Percentiles rank a stretch among this genome's conserved stretches.
phyloP scores from a whole-genome alignment of 768 basidiomycete species.

The Leccinum disarticulatum region DNA sequence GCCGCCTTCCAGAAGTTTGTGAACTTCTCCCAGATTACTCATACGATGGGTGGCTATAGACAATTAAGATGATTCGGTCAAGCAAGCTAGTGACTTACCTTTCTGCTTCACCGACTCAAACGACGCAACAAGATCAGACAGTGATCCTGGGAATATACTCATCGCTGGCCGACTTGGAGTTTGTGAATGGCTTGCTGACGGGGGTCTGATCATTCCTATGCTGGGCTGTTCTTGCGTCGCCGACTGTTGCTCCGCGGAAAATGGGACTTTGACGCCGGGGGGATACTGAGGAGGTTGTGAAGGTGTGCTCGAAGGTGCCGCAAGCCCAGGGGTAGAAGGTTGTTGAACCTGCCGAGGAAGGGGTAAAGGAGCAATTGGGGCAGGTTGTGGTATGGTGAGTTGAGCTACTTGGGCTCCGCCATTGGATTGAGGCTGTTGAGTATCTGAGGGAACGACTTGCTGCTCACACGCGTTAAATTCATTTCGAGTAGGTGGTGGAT shows the following conservation, averaged over 20 bases:
- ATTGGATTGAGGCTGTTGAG: constrained; percentile 39
- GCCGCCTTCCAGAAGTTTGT: constrained; percentile 92
- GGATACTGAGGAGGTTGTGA: constrained; percentile 55
- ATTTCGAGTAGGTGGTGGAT: constrained; percentile 10
- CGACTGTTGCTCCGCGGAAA: constrained; percentile 41
- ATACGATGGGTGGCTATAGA: constrained; percentile 70
- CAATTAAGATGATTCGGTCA: constrained; percentile 1
- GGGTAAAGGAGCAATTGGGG: constrained; percentile 44
- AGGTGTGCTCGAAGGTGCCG: constrained; percentile 13
- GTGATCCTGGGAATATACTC: constrained; percentile 71
- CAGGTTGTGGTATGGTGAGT: constrained; percentile 31
- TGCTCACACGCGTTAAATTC: constrained; percentile 28
- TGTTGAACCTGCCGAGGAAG: constrained; percentile 51
- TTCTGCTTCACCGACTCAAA: constrained; percentile 98
- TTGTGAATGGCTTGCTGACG: constrained; percentile 49
- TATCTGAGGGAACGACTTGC: constrained; percentile 39
- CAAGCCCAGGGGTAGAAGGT: constrained; percentile 29
- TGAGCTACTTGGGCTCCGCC: constrained; percentile 30
- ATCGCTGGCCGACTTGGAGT: constrained; percentile 40
- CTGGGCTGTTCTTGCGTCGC: constrained; percentile 34
- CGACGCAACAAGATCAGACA: constrained; percentile 90
- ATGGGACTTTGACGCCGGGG: constrained; percentile 63
- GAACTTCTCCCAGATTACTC: constrained; percentile 85
- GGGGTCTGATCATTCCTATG: constrained; percentile 49
- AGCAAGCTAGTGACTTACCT: constrained; percentile 48